Base-by-base conservation (phyloP, 768 basidiomycete genomes). In the Neoboletus subvelutipes region DNA sequence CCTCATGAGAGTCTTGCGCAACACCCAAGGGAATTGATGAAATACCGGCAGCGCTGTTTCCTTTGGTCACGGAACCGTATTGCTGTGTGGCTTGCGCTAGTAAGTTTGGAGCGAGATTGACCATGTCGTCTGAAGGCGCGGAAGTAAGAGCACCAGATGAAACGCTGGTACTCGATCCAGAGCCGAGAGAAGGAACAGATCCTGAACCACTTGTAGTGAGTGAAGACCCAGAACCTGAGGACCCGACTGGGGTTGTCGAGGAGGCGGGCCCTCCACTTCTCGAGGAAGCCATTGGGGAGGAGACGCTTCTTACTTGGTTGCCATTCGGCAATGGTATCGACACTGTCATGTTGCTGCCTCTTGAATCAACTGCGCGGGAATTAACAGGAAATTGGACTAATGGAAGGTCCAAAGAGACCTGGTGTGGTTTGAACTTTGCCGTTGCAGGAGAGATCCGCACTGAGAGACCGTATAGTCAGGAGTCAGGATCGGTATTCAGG, bases 391-490 rank as follows among this genome's bases (percentile, higher is more conserved):
- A 78, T 41, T 80, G 81, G 28, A 79, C 74, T 53, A 78, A 77
- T 34, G 81, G 77, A 33, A 80, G 66, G 47, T 81, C 81, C 31
- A 71, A 67, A n/a, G 77, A 73, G 63, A 45, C 73, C 57, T 52
- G 80, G 15, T 82, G 79, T 2, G 84, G 80, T 72, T 91, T 94
- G 76, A 85, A 90, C 68, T 92, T 93, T 28, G 91, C 91, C 1
- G 91, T 94, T 20, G 91, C 91, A 11, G 92, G 90, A 10, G 91
- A 93, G 58, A 94, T 92, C 57, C 91, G 88, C 92, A 94, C 91
- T 93, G 64, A 18, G 56, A 47, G 41, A 65, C 73, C 49, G 71
- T 66, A 70, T 68, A 73, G 71, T 71, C 51, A 61, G 45, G 61
- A 52, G 20, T 29, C 28, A 52, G 52, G 52, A 56, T 26, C 40